phyloP scores from a whole-genome alignment of 371 early-diverging fungal genomes.

The Actinomortierella ambigua region DNA sequence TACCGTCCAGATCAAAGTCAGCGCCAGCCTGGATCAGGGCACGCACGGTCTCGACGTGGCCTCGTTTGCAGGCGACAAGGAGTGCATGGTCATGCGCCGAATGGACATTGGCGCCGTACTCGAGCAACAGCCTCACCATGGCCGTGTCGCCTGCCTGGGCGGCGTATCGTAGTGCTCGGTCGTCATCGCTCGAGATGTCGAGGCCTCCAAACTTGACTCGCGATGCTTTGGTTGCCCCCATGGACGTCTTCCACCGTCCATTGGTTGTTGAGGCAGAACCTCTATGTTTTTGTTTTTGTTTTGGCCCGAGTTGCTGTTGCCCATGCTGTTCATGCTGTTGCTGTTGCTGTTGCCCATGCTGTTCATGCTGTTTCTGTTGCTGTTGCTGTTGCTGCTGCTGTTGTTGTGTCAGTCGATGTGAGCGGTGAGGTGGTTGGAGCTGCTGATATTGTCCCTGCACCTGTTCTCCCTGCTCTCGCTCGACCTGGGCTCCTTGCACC shows the following conservation, averaged over 20 bases:
- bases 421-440: neutral
- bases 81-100: slow-evolving; percentile 65
- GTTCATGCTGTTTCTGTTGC: too few relatives aligned
- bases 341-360: too few relatives aligned
- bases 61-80: slow-evolving; percentile 77
- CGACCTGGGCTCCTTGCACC: slow-evolving; percentile 13
- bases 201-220: slow-evolving; percentile 35
- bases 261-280: too few relatives aligned
- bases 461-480: slow-evolving; percentile 14
- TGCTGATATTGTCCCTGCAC: slow-evolving; percentile 3
- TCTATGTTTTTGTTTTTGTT: too few relatives aligned
- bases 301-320: too few relatives aligned
- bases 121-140: slow-evolving; percentile 58
- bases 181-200: slow-evolving; percentile 35
- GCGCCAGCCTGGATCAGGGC: slow-evolving; percentile 50
- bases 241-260: too few relatives aligned
- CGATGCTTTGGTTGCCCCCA: too few relatives aligned
- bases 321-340: too few relatives aligned
- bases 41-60: slow-evolving; percentile 62
- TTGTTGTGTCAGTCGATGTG: neutral
- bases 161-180: slow-evolving; percentile 43
- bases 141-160: slow-evolving; percentile 40
- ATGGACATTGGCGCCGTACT: slow-evolving; percentile 62
- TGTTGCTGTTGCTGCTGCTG: too few relatives aligned
- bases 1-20: slow-evolving; percentile 27